Evolutionary conservation across 768 basidiomycete species (phyloP).

Genomic region (Mycena floridula): DNA sequence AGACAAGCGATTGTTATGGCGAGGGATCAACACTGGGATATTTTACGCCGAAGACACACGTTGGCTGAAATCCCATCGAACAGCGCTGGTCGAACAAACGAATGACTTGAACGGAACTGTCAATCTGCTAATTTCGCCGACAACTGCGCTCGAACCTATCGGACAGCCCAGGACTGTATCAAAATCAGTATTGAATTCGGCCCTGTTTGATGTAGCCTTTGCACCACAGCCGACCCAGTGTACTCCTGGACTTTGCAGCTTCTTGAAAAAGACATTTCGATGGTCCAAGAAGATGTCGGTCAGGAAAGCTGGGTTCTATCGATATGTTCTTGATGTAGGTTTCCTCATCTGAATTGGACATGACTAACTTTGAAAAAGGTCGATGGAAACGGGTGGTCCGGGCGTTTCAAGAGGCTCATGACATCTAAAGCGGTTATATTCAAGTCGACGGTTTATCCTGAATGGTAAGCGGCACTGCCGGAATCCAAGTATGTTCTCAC

Average conservation of each 20-base stretch:
- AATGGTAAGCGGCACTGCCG: too few species aligned
- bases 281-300: conserved; percentile 34
- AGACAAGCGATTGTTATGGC: conserved; percentile 58
- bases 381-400: conserved; percentile 58
- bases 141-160: conserved; percentile 17
- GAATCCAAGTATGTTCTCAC: neutral
- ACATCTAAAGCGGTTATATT: conserved; percentile 54
- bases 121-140: neutral
- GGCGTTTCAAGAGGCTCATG: conserved; percentile 57
- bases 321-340: conserved; percentile 58
- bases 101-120: conserved; percentile 1
- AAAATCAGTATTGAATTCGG: conserved; percentile 31
- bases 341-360: conserved; percentile 2
- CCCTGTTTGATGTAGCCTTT: conserved; percentile 53
- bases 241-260: conserved; percentile 31
- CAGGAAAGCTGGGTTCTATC: conserved; percentile 42
- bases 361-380: conserved; percentile 24
- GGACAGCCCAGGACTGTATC: conserved; percentile 23
- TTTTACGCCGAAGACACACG: conserved; percentile 28
- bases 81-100: conserved; percentile 31
- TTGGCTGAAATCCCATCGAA: conserved; percentile 44
- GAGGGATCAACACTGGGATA: conserved; percentile 69
- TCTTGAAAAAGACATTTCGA: conserved; percentile 39
- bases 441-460: conserved; percentile 60
- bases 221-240: conserved; percentile 35